These are phyloP conservation scores for Tagetes erecta DNA, from an alignment of 129 eudicot species.

Conservation along the genomic window DNA sequence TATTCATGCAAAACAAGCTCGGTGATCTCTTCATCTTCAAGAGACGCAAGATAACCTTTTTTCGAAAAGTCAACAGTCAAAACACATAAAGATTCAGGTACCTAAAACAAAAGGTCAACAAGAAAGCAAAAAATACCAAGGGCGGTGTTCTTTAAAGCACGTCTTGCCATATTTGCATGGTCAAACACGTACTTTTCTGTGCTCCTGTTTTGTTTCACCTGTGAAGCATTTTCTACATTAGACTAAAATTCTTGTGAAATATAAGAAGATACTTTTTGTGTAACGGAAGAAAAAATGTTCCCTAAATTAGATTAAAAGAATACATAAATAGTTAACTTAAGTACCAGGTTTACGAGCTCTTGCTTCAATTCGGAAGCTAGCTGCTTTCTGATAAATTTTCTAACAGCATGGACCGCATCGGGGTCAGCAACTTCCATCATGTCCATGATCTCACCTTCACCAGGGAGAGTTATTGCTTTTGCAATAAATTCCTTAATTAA, in stretches of 20 bases:
- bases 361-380: constrained; percentile 75
- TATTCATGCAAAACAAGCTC: constrained; percentile 89
- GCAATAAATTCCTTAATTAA: constrained; percentile 80
- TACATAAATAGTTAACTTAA: background rate
- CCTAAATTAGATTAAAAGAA: background rate
- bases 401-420: constrained; percentile 95
- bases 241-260: background rate
- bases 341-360: constrained; percentile 64
- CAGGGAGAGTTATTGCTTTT: constrained; percentile 89
- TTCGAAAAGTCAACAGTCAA: constrained; percentile 13
- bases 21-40: constrained; percentile 59
- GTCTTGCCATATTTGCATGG: constrained; percentile 82
- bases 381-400: constrained; percentile 76
- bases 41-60: constrained; percentile 85
- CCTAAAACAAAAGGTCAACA: background rate
- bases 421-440: constrained; percentile 97
- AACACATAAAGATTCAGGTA: background rate
- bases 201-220: constrained; percentile 81
- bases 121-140: constrained; percentile 52
- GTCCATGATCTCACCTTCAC: constrained; percentile 97
- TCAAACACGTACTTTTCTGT: constrained; percentile 58
- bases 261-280: background rate
- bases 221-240: constrained; percentile 17
- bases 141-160: constrained; percentile 81
- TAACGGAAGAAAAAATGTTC: background rate